Evolutionary conservation across 805 yeast species (phyloP).

Genomic region (Metschnikowia continentalis): DNA sequence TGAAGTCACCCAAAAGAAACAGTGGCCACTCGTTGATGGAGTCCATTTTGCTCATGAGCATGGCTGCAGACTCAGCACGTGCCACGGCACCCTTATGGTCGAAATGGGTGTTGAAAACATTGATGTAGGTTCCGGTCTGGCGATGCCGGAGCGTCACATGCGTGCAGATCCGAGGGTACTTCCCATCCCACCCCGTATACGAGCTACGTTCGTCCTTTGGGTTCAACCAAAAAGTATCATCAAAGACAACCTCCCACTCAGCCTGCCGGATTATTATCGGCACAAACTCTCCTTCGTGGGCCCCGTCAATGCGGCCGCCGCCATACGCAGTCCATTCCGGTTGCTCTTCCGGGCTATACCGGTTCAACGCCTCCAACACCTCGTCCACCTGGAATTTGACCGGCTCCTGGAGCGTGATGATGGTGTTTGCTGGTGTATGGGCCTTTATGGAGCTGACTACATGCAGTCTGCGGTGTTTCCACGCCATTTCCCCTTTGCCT

Average conservation of each 20-base stretch:
- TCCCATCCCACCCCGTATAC: constrained; percentile 20
- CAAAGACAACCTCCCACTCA: constrained; percentile 17
- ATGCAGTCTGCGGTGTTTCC: constrained; percentile 21
- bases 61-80: constrained; percentile 10
- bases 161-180: constrained; percentile 17
- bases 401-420: constrained; percentile 19
- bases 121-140: constrained; percentile 12
- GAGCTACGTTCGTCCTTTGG: constrained; percentile 7
- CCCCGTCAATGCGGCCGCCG: constrained; percentile 18
- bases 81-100: constrained; percentile 18
- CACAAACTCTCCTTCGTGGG: constrained; percentile 17
- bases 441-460: constrained; percentile 17
- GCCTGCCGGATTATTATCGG: constrained; percentile 14
- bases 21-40: constrained; percentile 27
- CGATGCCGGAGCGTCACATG: constrained; percentile 16
- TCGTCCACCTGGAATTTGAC: constrained; percentile 17
- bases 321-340: constrained; percentile 18
- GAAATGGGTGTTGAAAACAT: constrained; percentile 20
- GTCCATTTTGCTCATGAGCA: constrained; percentile 9
- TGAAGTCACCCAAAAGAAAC: constrained; percentile 29
- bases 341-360: not conserved
- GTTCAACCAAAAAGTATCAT: constrained; percentile 21
- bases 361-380: constrained; percentile 14
- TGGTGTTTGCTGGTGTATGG: constrained; percentile 19
- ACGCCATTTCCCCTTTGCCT: constrained; percentile 24